A percentile compares a stretch with the other conserved stretches of the same genome.
These are phyloP conservation scores for Ogataea philodendri DNA, from an alignment of 805 yeast genomes.

Conservation along the genomic window DNA sequence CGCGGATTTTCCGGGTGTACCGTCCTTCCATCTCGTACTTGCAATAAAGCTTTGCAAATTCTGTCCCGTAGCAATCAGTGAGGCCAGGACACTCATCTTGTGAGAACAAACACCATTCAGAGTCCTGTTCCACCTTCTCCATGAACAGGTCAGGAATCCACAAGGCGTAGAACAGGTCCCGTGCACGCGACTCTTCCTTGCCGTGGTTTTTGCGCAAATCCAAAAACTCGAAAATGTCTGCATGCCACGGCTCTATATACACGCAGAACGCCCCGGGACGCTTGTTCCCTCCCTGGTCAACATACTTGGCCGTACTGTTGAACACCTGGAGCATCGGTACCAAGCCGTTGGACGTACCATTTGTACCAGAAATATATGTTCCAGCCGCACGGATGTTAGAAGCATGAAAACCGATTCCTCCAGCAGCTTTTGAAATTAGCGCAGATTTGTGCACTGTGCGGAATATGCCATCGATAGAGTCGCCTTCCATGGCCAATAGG, in stretches of 20 bases:
- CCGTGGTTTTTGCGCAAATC: slow-evolving; percentile 92
- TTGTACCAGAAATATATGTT: slow-evolving; percentile 84
- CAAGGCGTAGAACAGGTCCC: slow-evolving; percentile 88
- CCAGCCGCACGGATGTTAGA: slow-evolving; percentile 87
- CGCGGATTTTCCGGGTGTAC: slow-evolving; percentile 64
- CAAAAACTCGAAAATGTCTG: slow-evolving; percentile 81
- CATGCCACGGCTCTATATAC: slow-evolving; percentile 96
- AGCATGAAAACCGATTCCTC: slow-evolving; percentile 91
- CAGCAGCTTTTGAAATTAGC: slow-evolving; percentile 88
- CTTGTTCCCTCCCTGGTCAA: slow-evolving; percentile 97
- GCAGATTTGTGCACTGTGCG: slow-evolving; percentile 88
- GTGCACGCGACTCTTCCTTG: slow-evolving; percentile 87
- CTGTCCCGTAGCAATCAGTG: slow-evolving; percentile 78
- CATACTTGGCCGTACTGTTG: slow-evolving; percentile 94
- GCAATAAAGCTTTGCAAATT: slow-evolving; percentile 69
- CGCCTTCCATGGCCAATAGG: slow-evolving; percentile 86
- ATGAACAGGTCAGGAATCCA: slow-evolving; percentile 96
- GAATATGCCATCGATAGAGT: slow-evolving; percentile 93
- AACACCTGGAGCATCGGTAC: slow-evolving; percentile 96
- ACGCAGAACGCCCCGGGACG: slow-evolving; percentile 97
- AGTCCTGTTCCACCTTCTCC: slow-evolving; percentile 79
- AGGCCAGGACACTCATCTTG: slow-evolving; percentile 89
- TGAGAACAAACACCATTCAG: slow-evolving; percentile 86
- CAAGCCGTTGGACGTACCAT: slow-evolving; percentile 88
- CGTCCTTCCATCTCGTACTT: slow-evolving; percentile 70